A percentile compares a stretch with the other conserved stretches of the same genome.
phyloP scores from a whole-genome alignment of 306 rosid species.

The Cicer yamashitae region DNA sequence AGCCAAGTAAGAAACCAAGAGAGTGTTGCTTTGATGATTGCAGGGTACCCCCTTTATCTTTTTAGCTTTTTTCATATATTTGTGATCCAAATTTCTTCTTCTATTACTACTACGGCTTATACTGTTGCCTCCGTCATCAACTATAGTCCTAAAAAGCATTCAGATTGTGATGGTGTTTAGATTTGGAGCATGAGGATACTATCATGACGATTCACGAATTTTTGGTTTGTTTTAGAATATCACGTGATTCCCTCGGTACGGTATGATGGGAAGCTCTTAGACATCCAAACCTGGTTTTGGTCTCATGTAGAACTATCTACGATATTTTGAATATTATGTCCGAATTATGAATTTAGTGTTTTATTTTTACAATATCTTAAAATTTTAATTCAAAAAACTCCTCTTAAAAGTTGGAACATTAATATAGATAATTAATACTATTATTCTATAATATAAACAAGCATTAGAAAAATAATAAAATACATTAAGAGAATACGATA shows the following conservation, averaged over 20 bases:
- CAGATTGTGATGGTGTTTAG: conserved; percentile 37
- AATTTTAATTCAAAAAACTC: no score
- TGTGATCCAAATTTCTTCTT: conserved; percentile 40
- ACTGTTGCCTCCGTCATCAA: conserved; percentile 46
- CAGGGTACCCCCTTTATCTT: conserved; percentile 43
- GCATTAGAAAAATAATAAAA: no score
- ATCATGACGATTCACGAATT: conserved; percentile 55
- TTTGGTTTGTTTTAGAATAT: conserved; percentile 48
- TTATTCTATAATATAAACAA: no score
- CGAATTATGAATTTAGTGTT: no score
- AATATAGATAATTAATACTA: no score
- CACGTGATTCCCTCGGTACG: conserved; percentile 79
- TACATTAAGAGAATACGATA: no score
- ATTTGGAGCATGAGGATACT: conserved; percentile 57
- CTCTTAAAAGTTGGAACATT: no score
- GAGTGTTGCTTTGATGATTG: conserved; percentile 58
- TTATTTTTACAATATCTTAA: no score
- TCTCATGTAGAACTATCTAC: no score
- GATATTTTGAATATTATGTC: no score
- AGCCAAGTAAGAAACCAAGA: conserved; percentile 49
- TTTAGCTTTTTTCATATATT: conserved; percentile 21
- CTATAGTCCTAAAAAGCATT: conserved; percentile 45
- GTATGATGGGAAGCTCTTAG: neutral
- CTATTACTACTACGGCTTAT: conserved; percentile 22
- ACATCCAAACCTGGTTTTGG: no score